A percentile compares a stretch with the other conserved stretches of the same genome.
Conservation (phyloP, 768 basidiomycete species). For the Calocybe cyanea region DNA sequence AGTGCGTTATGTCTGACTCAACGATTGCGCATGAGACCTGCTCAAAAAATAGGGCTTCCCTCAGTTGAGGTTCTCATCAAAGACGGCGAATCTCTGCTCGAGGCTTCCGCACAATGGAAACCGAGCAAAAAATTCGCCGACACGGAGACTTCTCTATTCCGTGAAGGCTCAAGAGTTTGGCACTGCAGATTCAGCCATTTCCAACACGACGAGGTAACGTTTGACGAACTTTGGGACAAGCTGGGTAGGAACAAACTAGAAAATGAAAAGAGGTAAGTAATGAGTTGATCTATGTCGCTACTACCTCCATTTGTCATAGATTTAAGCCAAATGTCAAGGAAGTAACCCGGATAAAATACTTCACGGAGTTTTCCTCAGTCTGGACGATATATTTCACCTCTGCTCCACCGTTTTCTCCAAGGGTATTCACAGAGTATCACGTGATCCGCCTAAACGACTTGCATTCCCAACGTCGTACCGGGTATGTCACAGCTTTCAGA, state of each 20-base stretch:
- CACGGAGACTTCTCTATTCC: slow-evolving; percentile 41
- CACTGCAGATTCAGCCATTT: slow-evolving; percentile 48
- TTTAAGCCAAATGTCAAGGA: slow-evolving; percentile 52
- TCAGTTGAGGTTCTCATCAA: slow-evolving; percentile 40
- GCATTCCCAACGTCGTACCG: slow-evolving; percentile 35
- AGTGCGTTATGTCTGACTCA: background rate
- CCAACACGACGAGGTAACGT: slow-evolving; percentile 44
- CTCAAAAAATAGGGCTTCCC: slow-evolving; percentile 39
- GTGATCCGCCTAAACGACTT: slow-evolving; percentile 38
- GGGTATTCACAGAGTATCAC: slow-evolving; percentile 59
- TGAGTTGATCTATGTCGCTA: background rate
- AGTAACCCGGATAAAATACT: slow-evolving; percentile 45
- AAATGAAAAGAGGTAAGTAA: slow-evolving; percentile 50
- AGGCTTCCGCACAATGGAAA: slow-evolving; percentile 47
- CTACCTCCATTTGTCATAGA: slow-evolving; percentile 26
- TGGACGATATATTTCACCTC: slow-evolving; percentile 59
- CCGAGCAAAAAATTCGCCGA: slow-evolving; percentile 41
- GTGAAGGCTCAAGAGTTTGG: slow-evolving; percentile 40
- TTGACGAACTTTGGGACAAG: slow-evolving; percentile 56
- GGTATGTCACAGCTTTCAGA: slow-evolving; percentile 29
- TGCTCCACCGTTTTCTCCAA: slow-evolving; percentile 53
- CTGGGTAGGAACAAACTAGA: slow-evolving; percentile 49
- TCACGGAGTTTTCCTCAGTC: slow-evolving; percentile 50
- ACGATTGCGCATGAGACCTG: background rate
- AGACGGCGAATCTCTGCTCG: slow-evolving; percentile 40